phyloP scores from a whole-genome alignment of 208 protist genomes.

The Trypanosoma vivax region DNA sequence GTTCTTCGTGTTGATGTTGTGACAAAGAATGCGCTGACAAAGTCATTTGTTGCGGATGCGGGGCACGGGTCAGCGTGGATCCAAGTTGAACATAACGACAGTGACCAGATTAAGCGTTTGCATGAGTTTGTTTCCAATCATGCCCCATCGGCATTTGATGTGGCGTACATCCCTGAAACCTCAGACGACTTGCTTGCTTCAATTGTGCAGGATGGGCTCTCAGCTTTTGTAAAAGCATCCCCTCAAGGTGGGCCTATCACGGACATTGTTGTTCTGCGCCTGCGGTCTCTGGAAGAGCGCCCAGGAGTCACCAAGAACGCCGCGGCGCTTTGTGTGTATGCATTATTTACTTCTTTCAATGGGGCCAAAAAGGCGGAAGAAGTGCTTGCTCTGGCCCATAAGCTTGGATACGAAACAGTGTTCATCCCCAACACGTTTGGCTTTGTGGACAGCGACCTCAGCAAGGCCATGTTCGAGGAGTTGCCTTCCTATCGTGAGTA shows the following conservation, averaged over 20 bases:
- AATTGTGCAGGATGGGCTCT: conserved; percentile 28
- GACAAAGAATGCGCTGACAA: conserved; percentile 50
- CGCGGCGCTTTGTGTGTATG: conserved; percentile 36
- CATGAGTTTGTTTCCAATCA: conserved; percentile 34
- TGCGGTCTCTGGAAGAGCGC: conserved; percentile 9
- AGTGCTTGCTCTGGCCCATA: conserved; percentile 44
- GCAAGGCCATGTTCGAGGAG: conserved; percentile 76
- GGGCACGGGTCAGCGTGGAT: conserved; percentile 18
- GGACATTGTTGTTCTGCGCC: conserved; percentile 65
- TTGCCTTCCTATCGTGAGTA: conserved; percentile 39
- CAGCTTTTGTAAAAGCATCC: conserved; percentile 23
- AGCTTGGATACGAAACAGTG: conserved; percentile 42
- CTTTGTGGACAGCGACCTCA: conserved; percentile 73
- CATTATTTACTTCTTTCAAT: conserved; percentile 52
- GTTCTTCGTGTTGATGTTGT: conserved; percentile 56
- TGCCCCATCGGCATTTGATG: conserved; percentile 23
- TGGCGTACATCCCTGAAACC: conserved; percentile 38
- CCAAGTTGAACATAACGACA: conserved; percentile 14
- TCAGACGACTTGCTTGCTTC: conserved; percentile 30
- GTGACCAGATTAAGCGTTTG: conserved; percentile 25
- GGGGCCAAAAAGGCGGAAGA: conserved; percentile 56
- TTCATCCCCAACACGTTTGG: conserved; percentile 71
- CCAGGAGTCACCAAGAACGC: background rate
- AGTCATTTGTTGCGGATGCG: conserved; percentile 17
- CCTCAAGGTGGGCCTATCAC: conserved; percentile 22